A percentile compares a stretch with the other conserved stretches of the same genome.
Conservation (phyloP, 164 flowering plant species). For the Magnolia changhungtana region DNA sequence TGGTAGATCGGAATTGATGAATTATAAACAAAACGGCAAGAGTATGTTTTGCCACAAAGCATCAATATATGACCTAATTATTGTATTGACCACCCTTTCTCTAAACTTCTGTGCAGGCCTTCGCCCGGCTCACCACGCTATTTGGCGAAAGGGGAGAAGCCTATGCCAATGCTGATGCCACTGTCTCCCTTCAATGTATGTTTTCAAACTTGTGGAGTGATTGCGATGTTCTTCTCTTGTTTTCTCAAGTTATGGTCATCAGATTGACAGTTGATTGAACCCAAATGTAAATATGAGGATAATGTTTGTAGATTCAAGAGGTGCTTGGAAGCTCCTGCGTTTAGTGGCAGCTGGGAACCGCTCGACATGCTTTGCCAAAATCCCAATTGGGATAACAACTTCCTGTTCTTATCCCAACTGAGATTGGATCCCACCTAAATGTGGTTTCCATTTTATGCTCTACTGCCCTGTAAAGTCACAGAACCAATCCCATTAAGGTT, state of each 20-base stretch:
- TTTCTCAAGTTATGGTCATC: not conserved
- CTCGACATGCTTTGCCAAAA: not conserved
- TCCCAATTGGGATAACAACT: too few species aligned
- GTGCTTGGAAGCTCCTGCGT: not conserved
- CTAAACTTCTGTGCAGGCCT: constrained; percentile 39
- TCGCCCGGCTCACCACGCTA: constrained; percentile 48
- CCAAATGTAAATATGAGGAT: not conserved
- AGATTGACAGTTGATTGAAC: not conserved
- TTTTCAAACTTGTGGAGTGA: not conserved
- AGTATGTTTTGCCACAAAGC: too few species aligned
- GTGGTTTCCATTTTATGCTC: not conserved
- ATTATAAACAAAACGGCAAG: too few species aligned
- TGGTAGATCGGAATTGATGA: too few species aligned
- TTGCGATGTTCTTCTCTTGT: not conserved
- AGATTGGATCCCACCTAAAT: not conserved
- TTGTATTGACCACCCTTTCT: too few species aligned
- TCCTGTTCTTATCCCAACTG: too few species aligned
- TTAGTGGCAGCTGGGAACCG: not conserved
- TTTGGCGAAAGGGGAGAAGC: constrained; percentile 63
- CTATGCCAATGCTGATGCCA: constrained; percentile 68
- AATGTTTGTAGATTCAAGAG: not conserved
- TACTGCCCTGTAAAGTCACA: not conserved
- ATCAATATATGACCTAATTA: too few species aligned
- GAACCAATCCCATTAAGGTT: too few species aligned
- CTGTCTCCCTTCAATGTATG: constrained; percentile 74